Base-by-base conservation (phyloP, 495 filamentous ascomycete species). In the Penicillium lagena region DNA sequence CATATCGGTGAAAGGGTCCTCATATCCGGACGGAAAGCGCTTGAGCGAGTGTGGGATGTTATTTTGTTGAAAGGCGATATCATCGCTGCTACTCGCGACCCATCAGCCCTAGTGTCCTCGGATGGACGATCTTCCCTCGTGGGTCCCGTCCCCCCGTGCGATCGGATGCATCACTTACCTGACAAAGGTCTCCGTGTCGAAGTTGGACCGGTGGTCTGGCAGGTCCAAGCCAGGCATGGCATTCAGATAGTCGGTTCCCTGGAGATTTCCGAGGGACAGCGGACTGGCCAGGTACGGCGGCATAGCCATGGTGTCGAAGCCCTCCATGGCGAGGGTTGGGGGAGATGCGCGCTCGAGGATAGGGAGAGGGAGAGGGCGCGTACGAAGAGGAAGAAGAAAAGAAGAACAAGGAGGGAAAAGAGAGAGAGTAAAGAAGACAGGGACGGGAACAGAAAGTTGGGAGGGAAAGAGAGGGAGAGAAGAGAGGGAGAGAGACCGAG, bases 231-330 rank as follows among this genome's bases (percentile, higher is more conserved):
- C 62, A 7, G 79, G 63, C 56, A 82, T 60, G 13, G 68, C 57
- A 53, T 60, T 67, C 36, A 76, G 70, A 59, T 80, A 80, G 50
- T 80, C 76, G 30, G 70, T 52, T 39, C 63, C 59, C 46, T 76
- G 72, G 34, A 77, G 61, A 65, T 73, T 71, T 42, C 66, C 62
- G 40, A 81, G 64, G 32, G 76, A 71, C 42, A 81, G 60, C 41
- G 76, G 72, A 47, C 68, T 75, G 15, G 76, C 68, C 60, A 82
- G 55, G 56, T 82, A 84, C 35, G 77, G 56, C 37, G 57, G 73
- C 77, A 84, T 79, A 54, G 73, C 72, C 64, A 80, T 78, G 49
- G 75, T 76, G 55, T 83, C 79, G 66, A 79, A 85, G 60, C 77
- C 73, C 56, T 83, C 76, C 76, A 85, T 82, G 60, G 59, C 63